Evolutionary conservation across 192 early-diverging fungal genomes (phyloP).

Genomic region (Coemansia sp.): DNA sequence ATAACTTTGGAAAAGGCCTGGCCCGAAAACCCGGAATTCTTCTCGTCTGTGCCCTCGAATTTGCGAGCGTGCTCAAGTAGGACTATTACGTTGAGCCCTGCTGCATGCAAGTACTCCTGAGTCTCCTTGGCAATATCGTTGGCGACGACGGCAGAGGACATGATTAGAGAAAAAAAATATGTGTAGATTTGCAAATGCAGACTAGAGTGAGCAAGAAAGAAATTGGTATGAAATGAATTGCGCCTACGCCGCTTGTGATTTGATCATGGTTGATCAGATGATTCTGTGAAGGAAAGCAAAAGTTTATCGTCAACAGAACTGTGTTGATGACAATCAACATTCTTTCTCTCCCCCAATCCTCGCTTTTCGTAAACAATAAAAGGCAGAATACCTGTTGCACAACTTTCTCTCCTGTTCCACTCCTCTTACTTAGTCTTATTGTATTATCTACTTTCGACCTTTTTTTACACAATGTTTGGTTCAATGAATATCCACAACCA

Average conservation of each 20-base stretch:
- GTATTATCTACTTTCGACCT: background rate
- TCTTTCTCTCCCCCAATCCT: background rate
- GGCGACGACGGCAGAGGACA: background rate
- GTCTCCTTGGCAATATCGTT: conserved; percentile 28
- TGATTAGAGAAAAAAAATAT: background rate
- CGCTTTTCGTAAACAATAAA: background rate
- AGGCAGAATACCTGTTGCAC: background rate
- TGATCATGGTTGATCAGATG: too few species aligned
- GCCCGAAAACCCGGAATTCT: conserved; percentile 22
- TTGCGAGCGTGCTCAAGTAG: conserved; percentile 32
- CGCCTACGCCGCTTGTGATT: too few species aligned
- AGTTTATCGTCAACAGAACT: background rate
- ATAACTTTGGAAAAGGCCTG: conserved; percentile 25
- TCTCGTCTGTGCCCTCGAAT: conserved; percentile 32
- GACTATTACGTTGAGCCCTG: conserved; percentile 26
- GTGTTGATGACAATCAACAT: background rate
- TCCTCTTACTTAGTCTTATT: background rate
- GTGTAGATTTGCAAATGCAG: background rate
- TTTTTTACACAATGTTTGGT: conserved; percentile 28
- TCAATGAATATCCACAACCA: conserved; percentile 23
- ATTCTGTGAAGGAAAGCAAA: too few species aligned
- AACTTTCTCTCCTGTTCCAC: conserved; percentile 2
- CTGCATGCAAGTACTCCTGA: conserved; percentile 35
- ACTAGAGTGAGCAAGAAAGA: background rate
- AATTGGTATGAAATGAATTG: background rate